These are phyloP conservation scores for Chrysopogon serrulatus DNA, from an alignment of 176 grass and related monocot species.

Conservation along the genomic window DNA sequence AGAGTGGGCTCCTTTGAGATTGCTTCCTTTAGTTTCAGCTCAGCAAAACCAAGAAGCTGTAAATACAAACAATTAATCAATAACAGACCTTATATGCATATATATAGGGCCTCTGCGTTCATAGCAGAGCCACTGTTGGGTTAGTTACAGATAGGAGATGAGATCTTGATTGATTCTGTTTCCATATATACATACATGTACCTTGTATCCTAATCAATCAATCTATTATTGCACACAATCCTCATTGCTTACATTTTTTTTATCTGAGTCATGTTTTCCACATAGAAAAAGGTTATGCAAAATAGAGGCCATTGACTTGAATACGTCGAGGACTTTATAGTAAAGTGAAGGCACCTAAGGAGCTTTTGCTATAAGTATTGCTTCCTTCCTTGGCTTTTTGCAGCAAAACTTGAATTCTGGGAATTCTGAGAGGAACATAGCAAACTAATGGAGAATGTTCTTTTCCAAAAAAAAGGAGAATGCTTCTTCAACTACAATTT, in stretches of 20 bases:
- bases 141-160: not conserved
- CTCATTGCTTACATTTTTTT: not conserved
- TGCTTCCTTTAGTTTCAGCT: constrained; percentile 87
- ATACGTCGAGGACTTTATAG: not conserved
- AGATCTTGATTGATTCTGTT: not conserved
- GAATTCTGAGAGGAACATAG: not conserved
- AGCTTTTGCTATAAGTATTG: not conserved
- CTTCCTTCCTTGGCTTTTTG: not conserved
- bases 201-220: not conserved
- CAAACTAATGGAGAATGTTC: not conserved
- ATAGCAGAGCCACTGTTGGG: not conserved
- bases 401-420: not conserved
- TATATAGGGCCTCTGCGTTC: not conserved
- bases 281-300: not conserved
- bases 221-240: not conserved
- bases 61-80: not conserved
- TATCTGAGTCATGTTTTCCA: not conserved
- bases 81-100: not conserved
- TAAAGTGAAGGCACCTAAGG: not conserved
- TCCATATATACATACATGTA: not conserved
- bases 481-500: not conserved
- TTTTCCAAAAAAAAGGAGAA: no score
- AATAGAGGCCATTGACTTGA: not conserved
- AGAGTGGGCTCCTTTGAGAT: constrained; percentile 91
- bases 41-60: constrained; percentile 78